Base-by-base conservation (phyloP, 2,329 filamentous ascomycete species). In the Alternaria tenuissima region DNA sequence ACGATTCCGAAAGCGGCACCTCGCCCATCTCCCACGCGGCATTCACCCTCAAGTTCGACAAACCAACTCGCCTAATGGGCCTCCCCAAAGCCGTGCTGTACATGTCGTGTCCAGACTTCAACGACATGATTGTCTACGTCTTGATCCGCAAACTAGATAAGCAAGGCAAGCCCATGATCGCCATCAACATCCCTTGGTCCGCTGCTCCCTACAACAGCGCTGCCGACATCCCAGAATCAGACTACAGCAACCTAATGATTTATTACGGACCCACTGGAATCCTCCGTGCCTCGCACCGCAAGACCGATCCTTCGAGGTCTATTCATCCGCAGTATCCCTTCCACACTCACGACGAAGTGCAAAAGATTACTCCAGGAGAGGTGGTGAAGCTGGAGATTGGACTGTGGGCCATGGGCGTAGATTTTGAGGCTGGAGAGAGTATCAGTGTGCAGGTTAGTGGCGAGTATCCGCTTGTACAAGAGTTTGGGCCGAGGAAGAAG, bases 71-170 rank as follows among this genome's bases (percentile, higher is more conserved):
- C 4, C 65, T 85, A 1, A 78, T 83, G n/a, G 83, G 83, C 1
- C 68, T 82, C 0, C 77, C 83, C 7, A 85, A 84, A 64, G 81
- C 81, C 0, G 68, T 80, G 0, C 68, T 86, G 0, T 83, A 82
- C 70, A 80, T 85, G 72, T 82, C 79, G 0, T 80, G 76, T 57
- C 66, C 72, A 2, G 75, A 78, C 12, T 68, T 72, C 14, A 76
- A 85, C 51, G 83, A 85, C 59, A 78, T 85, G 59, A 78, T 63
- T 24, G 65, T 69, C 4, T 55, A 57, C 39, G 58, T 70, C 7
- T 39, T 66, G 9, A 53, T 70, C 38, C 59, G 66, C 47, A 70
- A 70, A 44, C 49, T 57, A 7, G 56, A 62, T 28, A 71, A 66
- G 4, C 65, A 78, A 2, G 81, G 82, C 1, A 81, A 81, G 9